Percentiles rank a stretch among this genome's conserved stretches.
Evolutionary conservation across 495 filamentous ascomycete genomes (phyloP).

Genomic region (Bathelium albidoporum): DNA sequence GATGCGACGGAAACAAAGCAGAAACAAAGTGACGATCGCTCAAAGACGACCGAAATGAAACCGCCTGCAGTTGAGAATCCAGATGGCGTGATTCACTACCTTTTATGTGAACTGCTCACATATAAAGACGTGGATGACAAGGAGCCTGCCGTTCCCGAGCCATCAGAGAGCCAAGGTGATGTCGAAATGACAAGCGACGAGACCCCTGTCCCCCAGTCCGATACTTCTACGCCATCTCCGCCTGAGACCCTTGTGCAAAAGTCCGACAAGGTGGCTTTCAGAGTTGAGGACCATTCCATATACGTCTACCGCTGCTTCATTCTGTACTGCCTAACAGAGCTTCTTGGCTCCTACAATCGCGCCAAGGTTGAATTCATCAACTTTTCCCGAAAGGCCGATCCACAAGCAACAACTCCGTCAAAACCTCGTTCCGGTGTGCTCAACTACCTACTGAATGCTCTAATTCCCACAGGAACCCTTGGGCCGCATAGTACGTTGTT

Average conservation of each 20-base stretch:
- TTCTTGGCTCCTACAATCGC: slow-evolving; percentile 86
- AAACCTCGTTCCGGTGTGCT: slow-evolving; percentile 88
- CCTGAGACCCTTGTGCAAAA: slow-evolving; percentile 42
- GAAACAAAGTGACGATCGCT: slow-evolving; percentile 36
- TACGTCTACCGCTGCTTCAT: slow-evolving; percentile 95
- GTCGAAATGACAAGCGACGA: slow-evolving; percentile 37
- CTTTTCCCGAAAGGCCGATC: slow-evolving; percentile 82
- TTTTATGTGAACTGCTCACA: slow-evolving; percentile 85
- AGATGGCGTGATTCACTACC: slow-evolving; percentile 90
- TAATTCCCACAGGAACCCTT: slow-evolving; percentile 70
- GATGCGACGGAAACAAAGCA: slow-evolving; percentile 24
- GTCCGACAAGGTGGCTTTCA: slow-evolving; percentile 66
- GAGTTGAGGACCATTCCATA: slow-evolving; percentile 85
- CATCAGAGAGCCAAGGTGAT: slow-evolving; percentile 33
- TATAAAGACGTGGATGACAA: slow-evolving; percentile 88
- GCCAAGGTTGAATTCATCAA: slow-evolving; percentile 98
- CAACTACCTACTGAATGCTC: slow-evolving; percentile 81
- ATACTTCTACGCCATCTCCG: slow-evolving; percentile 29
- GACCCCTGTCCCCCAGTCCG: background rate
- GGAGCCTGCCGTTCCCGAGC: slow-evolving; percentile 42
- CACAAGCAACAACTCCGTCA: slow-evolving; percentile 72
- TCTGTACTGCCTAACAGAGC: slow-evolving; percentile 82
- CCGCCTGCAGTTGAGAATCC: slow-evolving; percentile 82
- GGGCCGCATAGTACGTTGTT: slow-evolving; percentile 61
- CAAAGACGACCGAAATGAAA: slow-evolving; percentile 59